Evolutionary conservation across 106 monocot species (phyloP).

Genomic region (Acanthochlamys bracteata): DNA sequence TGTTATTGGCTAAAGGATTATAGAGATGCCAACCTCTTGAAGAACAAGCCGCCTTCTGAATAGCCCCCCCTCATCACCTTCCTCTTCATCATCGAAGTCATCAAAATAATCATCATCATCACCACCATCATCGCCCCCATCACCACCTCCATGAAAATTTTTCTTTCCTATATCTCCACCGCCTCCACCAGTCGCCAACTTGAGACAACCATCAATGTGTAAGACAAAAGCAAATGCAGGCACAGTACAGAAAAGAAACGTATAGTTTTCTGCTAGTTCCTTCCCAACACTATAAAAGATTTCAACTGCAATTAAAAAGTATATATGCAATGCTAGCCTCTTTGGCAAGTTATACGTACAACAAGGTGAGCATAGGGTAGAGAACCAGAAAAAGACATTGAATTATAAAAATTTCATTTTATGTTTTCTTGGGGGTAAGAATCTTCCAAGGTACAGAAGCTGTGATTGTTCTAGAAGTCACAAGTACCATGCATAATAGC

Average conservation of each 20-base stretch:
- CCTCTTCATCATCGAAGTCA: conserved; percentile 97
- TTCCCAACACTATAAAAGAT: too few species aligned
- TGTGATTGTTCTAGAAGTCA: too few species aligned
- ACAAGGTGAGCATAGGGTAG: too few species aligned
- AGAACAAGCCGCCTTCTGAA: conserved; percentile 77
- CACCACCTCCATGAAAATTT: conserved; percentile 93
- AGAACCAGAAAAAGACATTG: too few species aligned
- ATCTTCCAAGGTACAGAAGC: too few species aligned
- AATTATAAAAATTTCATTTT: background rate
- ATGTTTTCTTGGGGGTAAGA: background rate
- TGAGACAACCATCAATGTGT: conserved; percentile 5
- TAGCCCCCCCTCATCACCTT: conserved; percentile 86
- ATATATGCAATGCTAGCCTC: too few species aligned
- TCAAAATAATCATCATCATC: conserved; percentile 98
- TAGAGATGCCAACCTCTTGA: conserved; percentile 62
- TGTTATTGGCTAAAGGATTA: too few species aligned
- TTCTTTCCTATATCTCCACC: conserved; percentile 98
- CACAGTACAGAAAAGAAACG: background rate
- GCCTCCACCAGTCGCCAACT: conserved; percentile 84
- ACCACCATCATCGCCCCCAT: conserved; percentile 96
- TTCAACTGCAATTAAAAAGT: too few species aligned
- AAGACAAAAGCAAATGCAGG: background rate
- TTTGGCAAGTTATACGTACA: too few species aligned
- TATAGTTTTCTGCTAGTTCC: background rate
- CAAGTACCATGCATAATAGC: too few species aligned